Evolutionary conservation across 202 grass and related monocot genomes (phyloP).

Genomic region (Zoysia matrella): DNA sequence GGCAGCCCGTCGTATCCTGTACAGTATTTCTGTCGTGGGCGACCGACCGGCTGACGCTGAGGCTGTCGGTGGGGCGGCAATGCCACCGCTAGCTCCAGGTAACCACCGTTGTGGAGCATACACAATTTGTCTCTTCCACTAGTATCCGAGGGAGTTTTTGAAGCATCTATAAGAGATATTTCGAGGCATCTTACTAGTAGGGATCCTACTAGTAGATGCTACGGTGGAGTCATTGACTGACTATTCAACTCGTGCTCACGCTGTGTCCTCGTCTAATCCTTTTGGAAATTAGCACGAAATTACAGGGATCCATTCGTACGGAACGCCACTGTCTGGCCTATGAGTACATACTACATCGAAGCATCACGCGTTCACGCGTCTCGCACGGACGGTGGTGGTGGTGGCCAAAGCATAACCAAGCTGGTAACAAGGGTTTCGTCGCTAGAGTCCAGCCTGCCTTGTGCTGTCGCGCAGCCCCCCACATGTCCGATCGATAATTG

Average conservation of each 20-base stretch:
- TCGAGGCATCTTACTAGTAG: too few relatives aligned
- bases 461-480: too few relatives aligned
- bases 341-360: too few relatives aligned
- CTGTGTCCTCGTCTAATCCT: neutral
- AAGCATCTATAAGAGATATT: neutral
- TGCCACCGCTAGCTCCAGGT: neutral
- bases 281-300: slow-evolving; percentile 15
- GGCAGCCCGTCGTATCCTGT: neutral
- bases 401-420: too few relatives aligned
- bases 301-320: too few relatives aligned
- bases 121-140: neutral
- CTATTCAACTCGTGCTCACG: too few relatives aligned
- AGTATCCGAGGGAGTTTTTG: neutral
- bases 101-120: neutral
- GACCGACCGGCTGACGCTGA: neutral
- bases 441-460: too few relatives aligned
- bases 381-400: too few relatives aligned
- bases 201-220: neutral
- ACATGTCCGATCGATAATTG: neutral
- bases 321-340: too few relatives aligned
- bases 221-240: too few relatives aligned
- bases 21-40: neutral
- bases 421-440: too few relatives aligned
- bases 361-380: too few relatives aligned
- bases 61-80: slow-evolving; percentile 39